A percentile compares a stretch with the other conserved stretches of the same genome.
phyloP scores from a whole-genome alignment of 768 basidiomycete species.

The Termitomyces sp. region DNA sequence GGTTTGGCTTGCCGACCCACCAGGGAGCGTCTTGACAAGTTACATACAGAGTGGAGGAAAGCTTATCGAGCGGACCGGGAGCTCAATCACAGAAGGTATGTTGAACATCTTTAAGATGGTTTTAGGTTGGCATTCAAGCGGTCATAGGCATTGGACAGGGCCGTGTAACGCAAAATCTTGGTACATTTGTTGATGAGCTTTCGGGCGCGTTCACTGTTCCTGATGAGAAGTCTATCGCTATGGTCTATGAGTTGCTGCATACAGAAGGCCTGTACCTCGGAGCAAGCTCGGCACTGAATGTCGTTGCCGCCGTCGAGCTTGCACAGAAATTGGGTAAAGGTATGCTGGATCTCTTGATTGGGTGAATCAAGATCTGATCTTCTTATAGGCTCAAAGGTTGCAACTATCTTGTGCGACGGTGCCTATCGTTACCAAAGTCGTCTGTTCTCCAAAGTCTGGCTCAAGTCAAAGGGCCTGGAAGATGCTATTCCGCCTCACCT shows the following conservation, averaged over 20 bases:
- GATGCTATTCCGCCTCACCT: constrained; percentile 77
- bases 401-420: constrained; percentile 90
- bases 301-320: constrained; percentile 88
- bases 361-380: background rate
- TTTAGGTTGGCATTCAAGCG: background rate
- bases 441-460: constrained; percentile 91
- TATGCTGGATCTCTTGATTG: constrained; percentile 14
- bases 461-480: constrained; percentile 72
- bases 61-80: constrained; percentile 70
- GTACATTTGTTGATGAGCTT: constrained; percentile 70
- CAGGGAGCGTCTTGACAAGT: constrained; percentile 86
- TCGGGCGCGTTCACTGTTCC: constrained; percentile 83
- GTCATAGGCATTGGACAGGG: constrained; percentile 90
- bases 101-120: background rate
- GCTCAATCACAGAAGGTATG: constrained; percentile 88
- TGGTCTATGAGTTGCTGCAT: constrained; percentile 91
- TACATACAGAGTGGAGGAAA: constrained; percentile 79
- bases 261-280: constrained; percentile 93
- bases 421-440: constrained; percentile 97
- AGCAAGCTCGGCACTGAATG: constrained; percentile 90
- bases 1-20: constrained; percentile 95
- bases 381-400: constrained; percentile 69
- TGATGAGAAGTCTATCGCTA: constrained; percentile 85
- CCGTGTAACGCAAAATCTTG: constrained; percentile 88
- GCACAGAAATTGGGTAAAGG: constrained; percentile 84